Conservation (phyloP, 495 filamentous ascomycete genomes). For the Neurospora sp. region DNA sequence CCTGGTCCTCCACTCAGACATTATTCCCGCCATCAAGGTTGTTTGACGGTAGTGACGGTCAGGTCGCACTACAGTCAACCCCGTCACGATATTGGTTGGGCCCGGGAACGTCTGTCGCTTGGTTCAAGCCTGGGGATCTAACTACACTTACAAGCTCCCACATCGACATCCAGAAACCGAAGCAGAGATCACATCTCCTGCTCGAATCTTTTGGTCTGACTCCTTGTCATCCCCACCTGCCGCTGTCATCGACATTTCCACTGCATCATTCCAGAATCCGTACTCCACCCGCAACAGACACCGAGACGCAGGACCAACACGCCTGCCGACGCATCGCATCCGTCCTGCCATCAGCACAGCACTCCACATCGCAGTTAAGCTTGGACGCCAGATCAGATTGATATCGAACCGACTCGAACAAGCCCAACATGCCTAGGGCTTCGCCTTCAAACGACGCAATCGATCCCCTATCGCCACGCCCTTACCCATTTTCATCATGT, state of each 20-base stretch:
- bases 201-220: background rate
- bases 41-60: background rate
- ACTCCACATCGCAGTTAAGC: background rate
- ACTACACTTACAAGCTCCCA: background rate
- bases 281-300: background rate
- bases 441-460: slow-evolving; percentile 27
- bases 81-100: background rate
- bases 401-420: background rate
- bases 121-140: background rate
- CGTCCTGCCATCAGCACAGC: background rate
- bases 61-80: background rate
- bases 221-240: background rate
- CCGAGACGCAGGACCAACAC: background rate
- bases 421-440: slow-evolving; percentile 40
- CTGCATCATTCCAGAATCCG: background rate
- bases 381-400: background rate
- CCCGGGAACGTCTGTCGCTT: background rate
- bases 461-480: slow-evolving; percentile 27
- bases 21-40: background rate
- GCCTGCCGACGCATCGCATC: background rate
- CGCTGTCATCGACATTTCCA: background rate
- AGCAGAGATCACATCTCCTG: background rate
- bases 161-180: background rate
- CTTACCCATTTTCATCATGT: slow-evolving; percentile 34
- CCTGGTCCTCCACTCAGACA: background rate